These are phyloP conservation scores for Cladosporium sp. DNA, from an alignment of 2,329 filamentous ascomycete genomes.

Conservation along the genomic window DNA sequence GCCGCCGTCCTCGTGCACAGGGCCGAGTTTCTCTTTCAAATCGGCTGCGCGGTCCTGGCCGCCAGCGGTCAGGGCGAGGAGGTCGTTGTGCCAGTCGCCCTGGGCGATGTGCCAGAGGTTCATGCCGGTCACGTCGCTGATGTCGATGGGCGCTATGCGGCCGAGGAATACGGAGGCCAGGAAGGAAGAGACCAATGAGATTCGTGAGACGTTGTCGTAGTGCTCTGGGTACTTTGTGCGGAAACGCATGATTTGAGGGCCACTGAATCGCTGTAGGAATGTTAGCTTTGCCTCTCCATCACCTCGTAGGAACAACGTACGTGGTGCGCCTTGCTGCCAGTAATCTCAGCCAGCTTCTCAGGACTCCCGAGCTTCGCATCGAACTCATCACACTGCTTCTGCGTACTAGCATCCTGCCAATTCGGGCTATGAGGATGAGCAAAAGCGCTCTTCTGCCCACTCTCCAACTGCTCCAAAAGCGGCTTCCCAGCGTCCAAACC, in stretches of 20 bases:
- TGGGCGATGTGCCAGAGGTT: conserved; percentile 87
- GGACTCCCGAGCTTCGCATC: conserved; percentile 65
- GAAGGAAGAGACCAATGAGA: conserved; percentile 94
- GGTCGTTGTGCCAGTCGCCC: conserved; percentile 66
- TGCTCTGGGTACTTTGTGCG: conserved; percentile 72
- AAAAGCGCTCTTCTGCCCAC: conserved; percentile 55
- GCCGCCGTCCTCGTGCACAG: conserved; percentile 75
- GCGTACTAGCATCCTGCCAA: conserved; percentile 96
- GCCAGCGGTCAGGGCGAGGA: conserved; percentile 67
- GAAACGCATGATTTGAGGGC: conserved; percentile 91
- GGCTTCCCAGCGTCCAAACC: conserved; percentile 55
- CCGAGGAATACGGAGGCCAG: conserved; percentile 87
- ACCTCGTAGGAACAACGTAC: conserved; percentile 46
- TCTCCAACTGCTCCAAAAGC: conserved; percentile 66
- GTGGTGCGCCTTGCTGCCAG: conserved; percentile 92
- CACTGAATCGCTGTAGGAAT: conserved; percentile 73
- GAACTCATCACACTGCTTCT: conserved; percentile 84
- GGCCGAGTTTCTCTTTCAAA: conserved; percentile 72
- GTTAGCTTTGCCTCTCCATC: conserved; percentile 5
- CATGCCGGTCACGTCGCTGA: conserved; percentile 92
- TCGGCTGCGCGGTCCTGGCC: conserved; percentile 53
- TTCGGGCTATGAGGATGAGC: conserved; percentile 87
- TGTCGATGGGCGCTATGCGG: conserved; percentile 80
- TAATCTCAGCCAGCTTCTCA: conserved; percentile 67
- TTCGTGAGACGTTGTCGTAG: conserved; percentile 74